A percentile compares a stretch with the other conserved stretches of the same genome.
phyloP scores from a whole-genome alignment of 2,329 filamentous ascomycete species.

The Colletotrichum sp. region DNA sequence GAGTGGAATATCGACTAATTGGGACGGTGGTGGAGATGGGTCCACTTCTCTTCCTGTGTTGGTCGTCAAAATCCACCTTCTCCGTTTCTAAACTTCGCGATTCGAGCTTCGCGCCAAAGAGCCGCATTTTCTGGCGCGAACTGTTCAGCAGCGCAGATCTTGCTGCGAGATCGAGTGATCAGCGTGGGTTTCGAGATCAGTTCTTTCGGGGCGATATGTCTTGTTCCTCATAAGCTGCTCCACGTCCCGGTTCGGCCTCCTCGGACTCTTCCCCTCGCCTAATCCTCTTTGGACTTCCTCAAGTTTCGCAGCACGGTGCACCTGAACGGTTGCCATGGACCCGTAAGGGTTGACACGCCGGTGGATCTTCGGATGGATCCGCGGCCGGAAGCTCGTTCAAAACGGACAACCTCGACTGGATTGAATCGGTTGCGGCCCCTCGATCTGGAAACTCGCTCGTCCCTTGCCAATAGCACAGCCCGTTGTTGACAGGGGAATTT shows the following conservation, averaged over 20 bases:
- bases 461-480: background rate
- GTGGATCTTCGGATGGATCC: background rate
- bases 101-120: background rate
- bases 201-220: accelerated
- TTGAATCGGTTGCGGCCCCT: background rate
- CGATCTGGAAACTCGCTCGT: slow-evolving; percentile 1
- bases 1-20: background rate
- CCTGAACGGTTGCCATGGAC: background rate
- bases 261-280: background rate
- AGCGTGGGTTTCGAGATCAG: background rate
- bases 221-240: background rate
- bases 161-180: background rate
- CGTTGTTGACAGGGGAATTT: background rate
- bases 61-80: background rate
- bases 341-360: background rate
- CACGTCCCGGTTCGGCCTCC: background rate
- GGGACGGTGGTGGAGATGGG: accelerated
- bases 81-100: background rate
- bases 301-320: background rate
- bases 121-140: background rate
- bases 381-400: background rate
- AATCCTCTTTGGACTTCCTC: background rate
- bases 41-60: background rate
- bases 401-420: background rate
- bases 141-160: background rate